phyloP scores from a whole-genome alignment of 257 asterid genomes.

The Solanum commersonii region DNA sequence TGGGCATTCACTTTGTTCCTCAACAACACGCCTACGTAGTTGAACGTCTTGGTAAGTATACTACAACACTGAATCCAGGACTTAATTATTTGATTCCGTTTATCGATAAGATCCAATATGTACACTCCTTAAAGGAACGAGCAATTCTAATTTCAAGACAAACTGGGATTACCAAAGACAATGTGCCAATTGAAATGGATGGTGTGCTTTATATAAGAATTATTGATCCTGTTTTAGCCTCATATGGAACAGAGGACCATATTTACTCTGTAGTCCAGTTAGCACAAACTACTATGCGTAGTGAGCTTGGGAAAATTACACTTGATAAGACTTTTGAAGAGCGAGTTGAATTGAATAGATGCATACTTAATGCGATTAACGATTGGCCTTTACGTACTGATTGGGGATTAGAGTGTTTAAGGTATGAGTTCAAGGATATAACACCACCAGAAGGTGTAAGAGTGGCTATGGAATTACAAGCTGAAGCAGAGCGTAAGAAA shows the following conservation, averaged over 20 bases:
- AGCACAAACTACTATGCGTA: background rate
- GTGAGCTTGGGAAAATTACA: slow-evolving; percentile 1
- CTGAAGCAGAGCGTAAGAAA: slow-evolving; percentile 2
- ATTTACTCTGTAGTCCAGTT: background rate
- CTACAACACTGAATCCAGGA: background rate
- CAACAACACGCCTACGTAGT: background rate
- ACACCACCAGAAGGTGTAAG: background rate
- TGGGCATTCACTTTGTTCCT: background rate
- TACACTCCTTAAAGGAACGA: background rate
- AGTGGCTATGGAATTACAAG: background rate
- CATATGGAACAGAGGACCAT: slow-evolving; percentile 2
- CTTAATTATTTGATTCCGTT: background rate
- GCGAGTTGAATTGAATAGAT: background rate
- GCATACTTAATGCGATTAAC: background rate
- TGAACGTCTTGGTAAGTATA: background rate
- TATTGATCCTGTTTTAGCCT: background rate
- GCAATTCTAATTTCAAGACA: background rate
- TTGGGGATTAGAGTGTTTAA: slow-evolving; percentile 1
- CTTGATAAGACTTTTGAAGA: slow-evolving; percentile 1
- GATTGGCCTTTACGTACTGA: slow-evolving; percentile 4
- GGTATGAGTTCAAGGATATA: slow-evolving; percentile 4
- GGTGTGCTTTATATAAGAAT: background rate
- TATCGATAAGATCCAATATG: background rate
- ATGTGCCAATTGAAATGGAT: slow-evolving; percentile 4
- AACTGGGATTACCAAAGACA: background rate